Evolutionary conservation across 2,329 filamentous ascomycete species (phyloP).

Genomic region (Aspergillus amoenus): DNA sequence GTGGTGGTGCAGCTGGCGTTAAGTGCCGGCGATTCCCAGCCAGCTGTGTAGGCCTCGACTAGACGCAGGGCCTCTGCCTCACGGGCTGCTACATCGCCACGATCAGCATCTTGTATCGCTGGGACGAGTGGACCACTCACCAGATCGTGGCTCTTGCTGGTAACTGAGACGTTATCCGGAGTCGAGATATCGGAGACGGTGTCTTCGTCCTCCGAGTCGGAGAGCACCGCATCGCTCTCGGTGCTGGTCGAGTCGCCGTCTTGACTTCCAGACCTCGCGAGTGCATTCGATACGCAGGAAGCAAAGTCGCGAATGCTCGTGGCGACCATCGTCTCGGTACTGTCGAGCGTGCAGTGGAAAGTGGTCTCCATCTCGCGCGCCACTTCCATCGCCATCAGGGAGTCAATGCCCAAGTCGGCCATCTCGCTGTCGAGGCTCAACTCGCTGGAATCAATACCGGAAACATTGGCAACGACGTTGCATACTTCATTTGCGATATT

Average conservation of each 20-base stretch:
- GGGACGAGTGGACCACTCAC: background rate
- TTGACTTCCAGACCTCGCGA: background rate
- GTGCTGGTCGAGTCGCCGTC: background rate
- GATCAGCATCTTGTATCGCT: background rate
- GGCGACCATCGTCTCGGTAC: conserved; percentile 1
- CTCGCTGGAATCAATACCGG: conserved; percentile 40
- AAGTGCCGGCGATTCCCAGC: background rate
- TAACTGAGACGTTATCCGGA: background rate
- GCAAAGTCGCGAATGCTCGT: conserved; percentile 5
- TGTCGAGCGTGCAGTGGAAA: conserved; percentile 3
- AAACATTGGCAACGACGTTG: conserved; percentile 15
- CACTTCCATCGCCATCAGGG: conserved; percentile 14
- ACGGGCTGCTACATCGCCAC: background rate
- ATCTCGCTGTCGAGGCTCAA: conserved; percentile 38
- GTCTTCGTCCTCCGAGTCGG: background rate
- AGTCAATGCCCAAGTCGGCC: conserved; percentile 30
- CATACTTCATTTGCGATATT: background rate
- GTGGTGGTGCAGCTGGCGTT: background rate
- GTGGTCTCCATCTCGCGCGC: conserved; percentile 6
- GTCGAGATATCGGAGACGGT: background rate
- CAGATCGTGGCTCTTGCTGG: background rate
- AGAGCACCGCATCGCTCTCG: background rate
- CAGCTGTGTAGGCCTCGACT: background rate
- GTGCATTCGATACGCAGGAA: background rate
- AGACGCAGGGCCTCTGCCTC: background rate